These are phyloP conservation scores for Lactifluus echinatus DNA, from an alignment of 768 basidiomycete genomes.

Conservation along the genomic window DNA sequence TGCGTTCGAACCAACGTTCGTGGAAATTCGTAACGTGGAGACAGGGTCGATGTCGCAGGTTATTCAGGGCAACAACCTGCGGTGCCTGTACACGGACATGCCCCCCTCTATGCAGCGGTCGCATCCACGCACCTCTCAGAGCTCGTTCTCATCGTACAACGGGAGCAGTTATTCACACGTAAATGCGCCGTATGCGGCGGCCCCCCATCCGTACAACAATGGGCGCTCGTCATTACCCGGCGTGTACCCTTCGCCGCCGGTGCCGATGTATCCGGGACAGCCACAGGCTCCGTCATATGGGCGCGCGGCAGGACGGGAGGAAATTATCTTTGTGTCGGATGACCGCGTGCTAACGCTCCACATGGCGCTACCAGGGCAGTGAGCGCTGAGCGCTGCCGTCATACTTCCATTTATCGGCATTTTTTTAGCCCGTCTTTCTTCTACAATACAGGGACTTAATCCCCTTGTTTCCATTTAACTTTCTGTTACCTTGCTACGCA, in stretches of 20 bases:
- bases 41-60: conserved; percentile 89
- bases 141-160: conserved; percentile 12
- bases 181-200: background rate
- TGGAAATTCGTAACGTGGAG: conserved; percentile 94
- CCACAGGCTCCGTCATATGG: conserved; percentile 32
- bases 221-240: conserved; percentile 13
- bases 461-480: background rate
- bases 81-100: conserved; percentile 87
- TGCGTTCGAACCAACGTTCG: conserved; percentile 93
- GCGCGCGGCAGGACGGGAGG: conserved; percentile 53
- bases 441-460: too few relatives aligned
- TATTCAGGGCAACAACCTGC: conserved; percentile 86
- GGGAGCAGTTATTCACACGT: background rate
- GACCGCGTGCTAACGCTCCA: conserved; percentile 73
- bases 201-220: background rate
- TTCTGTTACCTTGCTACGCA: background rate
- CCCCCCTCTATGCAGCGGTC: conserved; percentile 76
- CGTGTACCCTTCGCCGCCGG: conserved; percentile 26
- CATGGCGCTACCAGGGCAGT: conserved; percentile 30
- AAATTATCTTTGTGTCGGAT: conserved; percentile 86
- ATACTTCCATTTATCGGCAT: too few relatives aligned
- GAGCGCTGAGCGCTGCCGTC: conserved; percentile 9
- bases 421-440: too few relatives aligned
- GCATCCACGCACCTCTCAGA: conserved; percentile 28
- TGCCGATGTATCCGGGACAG: conserved; percentile 34